Conservation (phyloP, 306 rosid genomes). For the Arachis stenosperma region DNA sequence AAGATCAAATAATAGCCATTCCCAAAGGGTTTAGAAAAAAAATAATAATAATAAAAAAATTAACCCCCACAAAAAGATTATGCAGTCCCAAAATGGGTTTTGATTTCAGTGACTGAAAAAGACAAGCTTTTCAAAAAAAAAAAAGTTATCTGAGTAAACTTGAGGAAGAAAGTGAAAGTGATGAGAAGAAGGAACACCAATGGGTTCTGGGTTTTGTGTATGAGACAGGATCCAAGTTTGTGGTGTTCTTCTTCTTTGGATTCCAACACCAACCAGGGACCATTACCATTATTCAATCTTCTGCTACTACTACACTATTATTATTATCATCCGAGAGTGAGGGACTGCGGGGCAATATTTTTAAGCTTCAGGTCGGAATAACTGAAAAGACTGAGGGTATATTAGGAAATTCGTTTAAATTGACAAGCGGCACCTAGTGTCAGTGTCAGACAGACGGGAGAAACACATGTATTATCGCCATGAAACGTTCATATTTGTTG, state of each 20-base stretch:
- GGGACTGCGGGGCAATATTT: neutral
- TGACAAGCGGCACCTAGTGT: constrained; percentile 22
- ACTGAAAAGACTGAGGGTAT: constrained; percentile 11
- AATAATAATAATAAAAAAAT: no score
- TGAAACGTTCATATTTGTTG: neutral
- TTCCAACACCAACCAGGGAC: constrained; percentile 45
- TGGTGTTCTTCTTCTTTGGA: constrained; percentile 35
- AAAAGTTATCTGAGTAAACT: constrained; percentile 39
- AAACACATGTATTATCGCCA: neutral
- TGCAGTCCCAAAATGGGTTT: constrained; percentile 35
- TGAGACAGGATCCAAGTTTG: constrained; percentile 45
- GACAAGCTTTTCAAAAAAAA: constrained; percentile 37
- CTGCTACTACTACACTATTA: neutral
- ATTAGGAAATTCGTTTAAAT: neutral
- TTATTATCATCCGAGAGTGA: neutral
- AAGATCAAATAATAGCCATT: constrained; percentile 3
- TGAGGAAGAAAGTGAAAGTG: constrained; percentile 39
- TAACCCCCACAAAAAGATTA: no score
- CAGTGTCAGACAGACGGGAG: neutral
- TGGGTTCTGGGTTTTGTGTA: constrained; percentile 32
- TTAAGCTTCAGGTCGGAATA: neutral
- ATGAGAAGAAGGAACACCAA: constrained; percentile 45
- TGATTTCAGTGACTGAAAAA: constrained; percentile 20
- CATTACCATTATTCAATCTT: constrained; percentile 4
- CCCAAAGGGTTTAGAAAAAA: neutral